phyloP scores from a whole-genome alignment of 1,139 yeast genomes.

The Magnusiomyces paraingens region DNA sequence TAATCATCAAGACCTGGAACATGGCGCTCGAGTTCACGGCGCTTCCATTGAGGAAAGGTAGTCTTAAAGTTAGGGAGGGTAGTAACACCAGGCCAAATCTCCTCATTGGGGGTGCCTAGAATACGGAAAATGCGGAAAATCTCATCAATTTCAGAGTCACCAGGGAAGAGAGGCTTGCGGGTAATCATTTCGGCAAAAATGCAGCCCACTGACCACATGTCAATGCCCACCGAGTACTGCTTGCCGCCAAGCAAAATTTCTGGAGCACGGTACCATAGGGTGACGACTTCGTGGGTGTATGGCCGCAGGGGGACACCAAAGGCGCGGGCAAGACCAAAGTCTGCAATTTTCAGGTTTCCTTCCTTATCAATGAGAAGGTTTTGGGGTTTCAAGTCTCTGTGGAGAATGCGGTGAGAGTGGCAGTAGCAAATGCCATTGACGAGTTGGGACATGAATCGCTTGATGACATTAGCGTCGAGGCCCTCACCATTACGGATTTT shows the following conservation, averaged over 20 bases:
- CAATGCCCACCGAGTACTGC: constrained; percentile 96
- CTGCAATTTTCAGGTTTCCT: constrained; percentile 92
- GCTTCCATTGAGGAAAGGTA: constrained; percentile 92
- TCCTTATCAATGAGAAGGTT: constrained; percentile 89
- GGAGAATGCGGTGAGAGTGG: constrained; percentile 90
- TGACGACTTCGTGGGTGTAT: constrained; percentile 95
- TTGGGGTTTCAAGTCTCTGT: constrained; percentile 95
- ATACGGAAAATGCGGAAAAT: constrained; percentile 89
- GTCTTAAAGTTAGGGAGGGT: constrained; percentile 92
- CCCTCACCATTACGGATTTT: constrained; percentile 88
- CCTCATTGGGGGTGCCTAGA: constrained; percentile 92
- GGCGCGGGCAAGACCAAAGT: constrained; percentile 95
- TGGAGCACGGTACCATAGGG: constrained; percentile 97
- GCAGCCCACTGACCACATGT: constrained; percentile 98
- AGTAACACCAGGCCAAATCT: constrained; percentile 93
- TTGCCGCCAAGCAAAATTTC: constrained; percentile 94
- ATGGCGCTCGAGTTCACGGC: constrained; percentile 59
- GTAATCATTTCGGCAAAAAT: constrained; percentile 98
- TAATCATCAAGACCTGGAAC: constrained; percentile 69
- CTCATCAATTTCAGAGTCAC: constrained; percentile 97
- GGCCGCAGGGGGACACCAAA: constrained; percentile 96
- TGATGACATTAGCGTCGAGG: constrained; percentile 82
- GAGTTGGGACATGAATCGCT: constrained; percentile 87
- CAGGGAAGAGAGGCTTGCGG: constrained; percentile 91
- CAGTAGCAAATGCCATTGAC: constrained; percentile 91